phyloP scores from a whole-genome alignment of 140 eudicot species.

The Senecio squalidus region DNA sequence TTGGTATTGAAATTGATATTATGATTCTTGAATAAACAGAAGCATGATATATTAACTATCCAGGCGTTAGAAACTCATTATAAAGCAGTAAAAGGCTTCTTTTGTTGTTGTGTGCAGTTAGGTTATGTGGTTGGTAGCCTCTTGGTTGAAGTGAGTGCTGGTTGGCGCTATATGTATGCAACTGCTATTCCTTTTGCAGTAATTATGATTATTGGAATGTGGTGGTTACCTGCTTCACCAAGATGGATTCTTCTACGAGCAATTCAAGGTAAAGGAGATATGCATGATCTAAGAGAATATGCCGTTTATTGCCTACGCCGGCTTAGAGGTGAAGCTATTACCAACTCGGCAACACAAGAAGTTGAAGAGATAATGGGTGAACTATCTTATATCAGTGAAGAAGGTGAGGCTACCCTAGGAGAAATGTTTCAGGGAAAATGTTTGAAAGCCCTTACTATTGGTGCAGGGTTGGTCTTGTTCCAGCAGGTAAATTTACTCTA shows the following conservation, averaged over 20 bases:
- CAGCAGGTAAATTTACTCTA: constrained; percentile 41
- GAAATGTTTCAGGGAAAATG: constrained; percentile 90
- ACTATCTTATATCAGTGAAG: constrained; percentile 66
- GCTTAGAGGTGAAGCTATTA: constrained; percentile 61
- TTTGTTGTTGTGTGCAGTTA: constrained; percentile 30
- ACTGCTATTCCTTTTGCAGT: constrained; percentile 50
- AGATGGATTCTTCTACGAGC: constrained; percentile 94
- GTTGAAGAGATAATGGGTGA: constrained; percentile 86
- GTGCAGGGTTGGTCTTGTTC: constrained; percentile 83
- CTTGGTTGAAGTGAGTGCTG: constrained; percentile 53
- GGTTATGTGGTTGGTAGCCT: constrained; percentile 81
- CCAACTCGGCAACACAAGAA: constrained; percentile 57
- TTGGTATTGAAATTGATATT: background rate
- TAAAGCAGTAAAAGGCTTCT: background rate
- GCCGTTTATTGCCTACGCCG: constrained; percentile 69
- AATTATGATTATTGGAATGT: constrained; percentile 84
- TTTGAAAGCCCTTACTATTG: constrained; percentile 82
- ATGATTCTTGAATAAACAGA: background rate
- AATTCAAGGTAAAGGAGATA: constrained; percentile 82
- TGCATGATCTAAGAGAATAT: constrained; percentile 51
- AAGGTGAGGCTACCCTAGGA: constrained; percentile 52
- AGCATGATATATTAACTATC: background rate
- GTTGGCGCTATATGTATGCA: constrained; percentile 96
- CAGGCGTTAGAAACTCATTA: background rate
- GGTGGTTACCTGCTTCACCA: constrained; percentile 96